Conservation (phyloP, 2,329 filamentous ascomycete species). For the Chaetomium sp. region DNA sequence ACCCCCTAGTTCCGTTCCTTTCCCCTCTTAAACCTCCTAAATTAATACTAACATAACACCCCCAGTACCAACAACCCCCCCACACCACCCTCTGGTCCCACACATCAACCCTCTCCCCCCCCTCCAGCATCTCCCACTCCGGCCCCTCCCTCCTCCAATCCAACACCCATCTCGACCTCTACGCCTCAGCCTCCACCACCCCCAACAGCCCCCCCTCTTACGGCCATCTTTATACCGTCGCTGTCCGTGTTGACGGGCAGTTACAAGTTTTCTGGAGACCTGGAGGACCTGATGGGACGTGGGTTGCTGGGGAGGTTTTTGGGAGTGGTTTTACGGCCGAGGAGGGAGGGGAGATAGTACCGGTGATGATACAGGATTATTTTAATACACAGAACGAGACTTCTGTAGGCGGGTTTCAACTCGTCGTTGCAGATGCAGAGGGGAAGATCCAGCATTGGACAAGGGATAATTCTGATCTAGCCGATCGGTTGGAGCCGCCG, state of each 20-base stretch:
- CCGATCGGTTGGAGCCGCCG: not conserved
- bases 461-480: conserved; percentile 4
- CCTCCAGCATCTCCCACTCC: conserved; percentile 14
- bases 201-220: not conserved
- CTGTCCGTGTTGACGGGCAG: conserved; percentile 11
- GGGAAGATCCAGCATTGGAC: conserved; percentile 20
- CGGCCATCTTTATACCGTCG: conserved; percentile 18
- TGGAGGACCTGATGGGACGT: not conserved
- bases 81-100: conserved; percentile 12
- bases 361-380: conserved; percentile 22
- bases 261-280: conserved; percentile 20
- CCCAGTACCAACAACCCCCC: conserved; percentile 11
- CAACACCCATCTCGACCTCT: conserved; percentile 16
- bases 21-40: not conserved
- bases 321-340: conserved; percentile 6
- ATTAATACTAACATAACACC: not conserved
- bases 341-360: not conserved
- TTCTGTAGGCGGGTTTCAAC: conserved; percentile 13
- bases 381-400: conserved; percentile 14
- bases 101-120: conserved; percentile 3
- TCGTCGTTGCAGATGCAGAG: conserved; percentile 14
- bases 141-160: conserved; percentile 19
- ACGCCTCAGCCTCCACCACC: conserved; percentile 13
- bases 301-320: conserved; percentile 15
- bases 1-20: not conserved